Base-by-base conservation (phyloP, 441 rosid species). In the Corymbia calophylla region DNA sequence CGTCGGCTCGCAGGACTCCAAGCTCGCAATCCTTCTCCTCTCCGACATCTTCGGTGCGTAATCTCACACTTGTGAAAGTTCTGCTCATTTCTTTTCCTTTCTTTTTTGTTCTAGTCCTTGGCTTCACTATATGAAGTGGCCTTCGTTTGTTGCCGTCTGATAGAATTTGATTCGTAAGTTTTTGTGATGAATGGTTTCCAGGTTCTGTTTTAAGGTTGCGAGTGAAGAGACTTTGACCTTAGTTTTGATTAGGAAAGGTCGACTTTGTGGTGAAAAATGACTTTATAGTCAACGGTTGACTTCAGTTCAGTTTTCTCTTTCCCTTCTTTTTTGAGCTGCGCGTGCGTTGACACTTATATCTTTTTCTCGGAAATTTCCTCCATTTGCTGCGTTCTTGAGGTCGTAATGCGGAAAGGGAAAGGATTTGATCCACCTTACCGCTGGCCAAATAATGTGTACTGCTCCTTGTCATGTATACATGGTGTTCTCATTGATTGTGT, bases 1-100 rank as follows among this genome's bases (percentile, higher is more conserved):
- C 27, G 35, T 88, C 35, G 92, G 92, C 23, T 48, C 89, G 15
- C 77, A 73, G 39, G 87, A 91, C 39, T 91, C 92, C 44, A 87
- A 91, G 89, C 88, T 54, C 11, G 89, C 90, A 9, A 54, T 91
- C 54, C 86, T 91, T 54, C 90, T 91, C 88, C 81, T 87, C 53
- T 88, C 92, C 49, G 92, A 91, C 86, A 49, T 91, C 27, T 91
- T 87, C 53, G 92, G 92, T 91, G 2, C 58, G 56, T 12, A 17
- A 81, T 64, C 44, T 53, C 25, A 17, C 29, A 7, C 58, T 16
- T 19, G 18, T 31, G 25, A 1, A 14, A 10, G 55, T 56, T 53
- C 66, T 54, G 21, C 4, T 77, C 15, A 7, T n/a, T 88, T 27
- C 31, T 77, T 53, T 39, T 39, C 54, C 18, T 35, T 7, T 19